Conservation (phyloP, 2,329 filamentous ascomycete species). For the Coccinonectria pachysandricola region DNA sequence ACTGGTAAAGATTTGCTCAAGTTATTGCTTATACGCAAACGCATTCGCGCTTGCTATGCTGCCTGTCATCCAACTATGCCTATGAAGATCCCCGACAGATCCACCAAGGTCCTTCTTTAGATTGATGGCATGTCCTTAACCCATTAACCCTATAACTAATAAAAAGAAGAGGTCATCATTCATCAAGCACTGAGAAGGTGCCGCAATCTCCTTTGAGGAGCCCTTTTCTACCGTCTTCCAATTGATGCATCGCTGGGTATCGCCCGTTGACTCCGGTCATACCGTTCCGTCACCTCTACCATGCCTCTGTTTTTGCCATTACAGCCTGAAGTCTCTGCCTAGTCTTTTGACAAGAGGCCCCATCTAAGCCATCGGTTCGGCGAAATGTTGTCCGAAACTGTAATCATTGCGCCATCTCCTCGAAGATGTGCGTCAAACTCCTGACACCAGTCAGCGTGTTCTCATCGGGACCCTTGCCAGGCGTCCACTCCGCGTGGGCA, state of each 20-base stretch:
- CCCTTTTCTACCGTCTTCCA: slow-evolving; percentile 13
- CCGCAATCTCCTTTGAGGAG: slow-evolving; percentile 13
- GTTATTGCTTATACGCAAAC: no score
- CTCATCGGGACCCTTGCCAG: slow-evolving; percentile 75
- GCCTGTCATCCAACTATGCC: no score
- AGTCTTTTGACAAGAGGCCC: neutral
- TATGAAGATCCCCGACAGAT: no score
- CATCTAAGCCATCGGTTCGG: neutral
- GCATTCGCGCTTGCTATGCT: no score
- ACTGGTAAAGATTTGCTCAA: no score
- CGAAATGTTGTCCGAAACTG: slow-evolving; percentile 7
- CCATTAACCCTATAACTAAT: no score
- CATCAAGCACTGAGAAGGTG: slow-evolving; percentile 11
- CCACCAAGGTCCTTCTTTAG: no score
- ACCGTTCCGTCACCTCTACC: slow-evolving; percentile 1
- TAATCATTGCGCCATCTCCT: slow-evolving; percentile 41
- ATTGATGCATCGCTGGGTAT: slow-evolving; percentile 12
- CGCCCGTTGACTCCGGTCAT: neutral
- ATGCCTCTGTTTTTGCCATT: neutral
- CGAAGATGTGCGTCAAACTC: slow-evolving; percentile 61
- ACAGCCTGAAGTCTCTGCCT: neutral
- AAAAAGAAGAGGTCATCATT: slow-evolving; percentile 9
- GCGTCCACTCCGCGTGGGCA: slow-evolving; percentile 79
- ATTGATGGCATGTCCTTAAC: no score
- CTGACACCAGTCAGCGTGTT: slow-evolving; percentile 68